Evolutionary conservation across 805 yeast genomes (phyloP).

Genomic region (Metschnikowia bowlesiae): DNA sequence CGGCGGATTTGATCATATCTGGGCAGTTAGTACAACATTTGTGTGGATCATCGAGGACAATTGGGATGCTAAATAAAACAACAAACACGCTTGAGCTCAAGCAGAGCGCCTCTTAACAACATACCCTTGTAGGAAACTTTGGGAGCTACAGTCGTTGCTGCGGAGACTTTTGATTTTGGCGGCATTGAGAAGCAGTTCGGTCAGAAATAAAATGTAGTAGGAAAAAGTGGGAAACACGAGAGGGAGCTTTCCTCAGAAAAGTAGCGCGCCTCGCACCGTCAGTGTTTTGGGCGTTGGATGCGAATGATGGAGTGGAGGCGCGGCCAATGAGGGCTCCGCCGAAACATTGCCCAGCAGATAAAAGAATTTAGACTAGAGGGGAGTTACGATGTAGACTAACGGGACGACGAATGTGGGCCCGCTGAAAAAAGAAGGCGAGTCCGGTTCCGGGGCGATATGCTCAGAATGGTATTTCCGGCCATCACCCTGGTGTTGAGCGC

Average conservation of each 20-base stretch:
- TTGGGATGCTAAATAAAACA: background rate
- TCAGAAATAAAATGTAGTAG: background rate
- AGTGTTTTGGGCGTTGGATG: constrained; percentile 3
- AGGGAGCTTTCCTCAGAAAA: background rate
- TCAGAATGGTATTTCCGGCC: no score
- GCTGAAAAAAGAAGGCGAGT: no score
- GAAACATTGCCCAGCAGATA: background rate
- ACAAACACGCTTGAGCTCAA: background rate
- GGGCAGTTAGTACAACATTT: constrained; percentile 13
- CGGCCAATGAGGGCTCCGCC: background rate
- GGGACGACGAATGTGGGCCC: no score
- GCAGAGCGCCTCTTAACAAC: background rate
- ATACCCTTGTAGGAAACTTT: constrained; percentile 16
- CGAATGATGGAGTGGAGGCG: constrained; percentile 2
- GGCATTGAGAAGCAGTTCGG: constrained; percentile 7
- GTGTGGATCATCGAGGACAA: background rate
- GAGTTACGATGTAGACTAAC: no score
- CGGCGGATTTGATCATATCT: constrained; percentile 67
- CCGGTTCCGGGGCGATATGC: no score
- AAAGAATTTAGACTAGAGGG: no score
- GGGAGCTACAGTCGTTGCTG: constrained; percentile 9
- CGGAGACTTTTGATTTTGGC: constrained; percentile 11
- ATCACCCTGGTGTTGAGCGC: no score
- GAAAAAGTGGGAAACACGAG: background rate
- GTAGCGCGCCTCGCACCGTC: constrained; percentile 4